Percentiles rank a stretch among this genome's conserved stretches.
Evolutionary conservation across 2,329 filamentous ascomycete genomes (phyloP).

Genomic region (Penicillium capsulatum): DNA sequence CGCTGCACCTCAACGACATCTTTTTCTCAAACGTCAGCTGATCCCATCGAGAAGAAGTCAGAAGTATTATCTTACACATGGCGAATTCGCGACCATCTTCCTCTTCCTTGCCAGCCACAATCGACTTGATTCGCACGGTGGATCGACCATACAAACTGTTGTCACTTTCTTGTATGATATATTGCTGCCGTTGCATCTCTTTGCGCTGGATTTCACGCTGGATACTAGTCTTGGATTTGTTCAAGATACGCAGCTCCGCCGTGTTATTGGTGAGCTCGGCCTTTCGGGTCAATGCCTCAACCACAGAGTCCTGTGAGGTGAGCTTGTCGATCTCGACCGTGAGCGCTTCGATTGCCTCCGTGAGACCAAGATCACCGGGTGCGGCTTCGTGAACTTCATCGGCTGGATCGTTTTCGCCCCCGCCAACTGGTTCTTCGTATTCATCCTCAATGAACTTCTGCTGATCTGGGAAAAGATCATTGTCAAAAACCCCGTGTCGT

Average conservation of each 20-base stretch:
- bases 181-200: slow-evolving; percentile 93
- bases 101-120: slow-evolving; percentile 86
- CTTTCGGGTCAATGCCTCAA: slow-evolving; percentile 87
- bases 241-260: slow-evolving; percentile 83
- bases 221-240: slow-evolving; percentile 89
- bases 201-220: slow-evolving; percentile 90
- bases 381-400: slow-evolving; percentile 92
- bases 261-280: slow-evolving; percentile 97
- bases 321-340: slow-evolving; percentile 87
- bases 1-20: slow-evolving; percentile 86
- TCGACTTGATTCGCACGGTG: slow-evolving; percentile 82
- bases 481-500: slow-evolving; percentile 88
- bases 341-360: slow-evolving; percentile 86
- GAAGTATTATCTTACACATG: slow-evolving; percentile 56
- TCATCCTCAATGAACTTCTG: slow-evolving; percentile 78
- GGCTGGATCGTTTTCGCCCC: slow-evolving; percentile 58
- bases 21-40: no score
- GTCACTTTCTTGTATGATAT: slow-evolving; percentile 95
- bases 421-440: slow-evolving; percentile 65
- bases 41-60: slow-evolving; percentile 15
- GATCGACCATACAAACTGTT: slow-evolving; percentile 94
- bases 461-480: slow-evolving; percentile 89
- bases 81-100: slow-evolving; percentile 94
- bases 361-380: slow-evolving; percentile 86
- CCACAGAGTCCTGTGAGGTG: slow-evolving; percentile 78